phyloP scores from a whole-genome alignment of 441 rosid genomes.

The Populus hybrid region DNA sequence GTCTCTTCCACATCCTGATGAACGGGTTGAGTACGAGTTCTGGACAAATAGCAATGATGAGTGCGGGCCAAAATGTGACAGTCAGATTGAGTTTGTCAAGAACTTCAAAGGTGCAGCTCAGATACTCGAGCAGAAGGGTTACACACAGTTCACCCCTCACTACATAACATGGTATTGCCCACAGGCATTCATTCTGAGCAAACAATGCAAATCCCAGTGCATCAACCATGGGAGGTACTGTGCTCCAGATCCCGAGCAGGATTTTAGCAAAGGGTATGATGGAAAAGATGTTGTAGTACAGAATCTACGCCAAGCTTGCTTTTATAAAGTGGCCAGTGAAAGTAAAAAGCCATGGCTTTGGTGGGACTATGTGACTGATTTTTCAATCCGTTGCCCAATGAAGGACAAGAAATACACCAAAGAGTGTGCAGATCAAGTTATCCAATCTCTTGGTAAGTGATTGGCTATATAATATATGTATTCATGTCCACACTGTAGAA shows the following conservation, averaged over 20 bases:
- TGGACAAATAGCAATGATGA: constrained; percentile 93
- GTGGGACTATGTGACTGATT: constrained; percentile 98
- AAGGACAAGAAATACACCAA: constrained; percentile 67
- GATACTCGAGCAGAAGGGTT: constrained; percentile 84
- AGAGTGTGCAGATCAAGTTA: constrained; percentile 78
- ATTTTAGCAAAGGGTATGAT: constrained; percentile 74
- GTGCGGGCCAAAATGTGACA: constrained; percentile 58
- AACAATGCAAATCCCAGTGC: constrained; percentile 81
- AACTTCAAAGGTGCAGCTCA: constrained; percentile 91
- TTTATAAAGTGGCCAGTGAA: constrained; percentile 69
- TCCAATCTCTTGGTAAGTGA: constrained; percentile 68
- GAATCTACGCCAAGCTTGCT: constrained; percentile 77
- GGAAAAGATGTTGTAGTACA: constrained; percentile 86
- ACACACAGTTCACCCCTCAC: constrained; percentile 87
- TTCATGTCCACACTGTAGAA: neutral
- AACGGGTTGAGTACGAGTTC: constrained; percentile 87
- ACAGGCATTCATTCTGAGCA: constrained; percentile 57
- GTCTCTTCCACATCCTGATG: constrained; percentile 92
- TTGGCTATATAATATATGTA: neutral
- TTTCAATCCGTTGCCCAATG: constrained; percentile 90
- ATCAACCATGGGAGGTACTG: constrained; percentile 91
- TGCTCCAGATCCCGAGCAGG: constrained; percentile 94
- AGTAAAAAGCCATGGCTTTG: constrained; percentile 91
- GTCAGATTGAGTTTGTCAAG: constrained; percentile 44
- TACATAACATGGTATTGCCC: constrained; percentile 95